Percentiles rank a stretch among this genome's conserved stretches.
Conservation (phyloP, 169 alveolate genomes). For the Theileria orientalis region DNA sequence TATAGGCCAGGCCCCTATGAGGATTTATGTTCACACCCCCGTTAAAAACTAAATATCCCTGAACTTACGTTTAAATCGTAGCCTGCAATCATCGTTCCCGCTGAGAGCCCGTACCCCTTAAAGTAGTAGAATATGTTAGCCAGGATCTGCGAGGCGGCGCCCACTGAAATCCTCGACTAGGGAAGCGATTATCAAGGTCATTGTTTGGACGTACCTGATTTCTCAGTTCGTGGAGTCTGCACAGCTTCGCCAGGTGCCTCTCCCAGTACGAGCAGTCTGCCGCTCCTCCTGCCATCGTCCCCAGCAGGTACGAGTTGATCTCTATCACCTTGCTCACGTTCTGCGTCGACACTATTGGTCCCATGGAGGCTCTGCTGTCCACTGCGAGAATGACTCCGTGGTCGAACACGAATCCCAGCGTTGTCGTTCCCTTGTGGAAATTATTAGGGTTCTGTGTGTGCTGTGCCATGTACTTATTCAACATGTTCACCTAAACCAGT, state of each 20-base stretch:
- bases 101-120: conserved; percentile 97
- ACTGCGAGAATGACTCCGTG: conserved; percentile 98
- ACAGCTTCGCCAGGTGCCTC: conserved; percentile 88
- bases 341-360: conserved; percentile 93
- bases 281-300: conserved; percentile 99
- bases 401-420: conserved; percentile 89
- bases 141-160: conserved; percentile 97
- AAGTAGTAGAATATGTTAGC: conserved; percentile 91
- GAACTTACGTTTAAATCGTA: conserved; percentile 70
- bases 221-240: conserved; percentile 88
- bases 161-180: conserved; percentile 87
- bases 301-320: conserved; percentile 94
- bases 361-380: conserved; percentile 99
- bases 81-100: conserved; percentile 95
- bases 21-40: not conserved
- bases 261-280: conserved; percentile 99
- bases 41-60: not conserved
- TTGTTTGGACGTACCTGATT: conserved; percentile 69
- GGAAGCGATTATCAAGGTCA: not conserved
- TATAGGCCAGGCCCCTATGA: conserved; percentile 87
- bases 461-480: conserved; percentile 34
- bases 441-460: conserved; percentile 30
- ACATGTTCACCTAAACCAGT: conserved; percentile 32
- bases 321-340: conserved; percentile 95
- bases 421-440: conserved; percentile 95